Evolutionary conservation across 495 filamentous ascomycete species (phyloP).

Genomic region (Penicillium coffeae): DNA sequence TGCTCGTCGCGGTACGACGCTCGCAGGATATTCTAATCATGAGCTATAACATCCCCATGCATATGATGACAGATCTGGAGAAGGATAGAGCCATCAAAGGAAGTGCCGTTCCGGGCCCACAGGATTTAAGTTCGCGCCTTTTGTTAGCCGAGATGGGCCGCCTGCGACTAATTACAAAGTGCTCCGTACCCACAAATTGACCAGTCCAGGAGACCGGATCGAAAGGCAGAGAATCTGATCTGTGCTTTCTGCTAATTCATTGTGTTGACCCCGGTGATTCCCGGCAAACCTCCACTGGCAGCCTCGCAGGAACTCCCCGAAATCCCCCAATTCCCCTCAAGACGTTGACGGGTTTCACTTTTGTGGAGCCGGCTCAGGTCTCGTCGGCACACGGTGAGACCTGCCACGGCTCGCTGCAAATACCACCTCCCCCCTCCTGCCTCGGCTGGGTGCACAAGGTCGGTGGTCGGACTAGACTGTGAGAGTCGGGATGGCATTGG

Average conservation of each 20-base stretch:
- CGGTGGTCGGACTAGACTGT: neutral
- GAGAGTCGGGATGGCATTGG: slow-evolving; percentile 20
- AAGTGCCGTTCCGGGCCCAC: too few species aligned
- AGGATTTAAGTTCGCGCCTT: neutral
- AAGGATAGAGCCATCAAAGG: too few species aligned
- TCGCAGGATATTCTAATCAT: neutral
- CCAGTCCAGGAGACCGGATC: neutral
- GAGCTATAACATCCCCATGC: neutral
- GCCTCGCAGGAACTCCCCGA: too few species aligned
- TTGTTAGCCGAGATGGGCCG: neutral
- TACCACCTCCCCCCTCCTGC: too few species aligned
- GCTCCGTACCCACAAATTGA: too few species aligned
- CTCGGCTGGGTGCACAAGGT: neutral
- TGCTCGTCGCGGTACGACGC: neutral
- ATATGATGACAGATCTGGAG: neutral
- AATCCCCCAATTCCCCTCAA: too few species aligned
- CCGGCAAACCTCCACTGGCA: too few species aligned
- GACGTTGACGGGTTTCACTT: neutral
- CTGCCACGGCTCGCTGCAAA: too few species aligned
- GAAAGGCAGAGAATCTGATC: neutral
- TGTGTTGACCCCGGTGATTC: neutral
- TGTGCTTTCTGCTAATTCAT: neutral
- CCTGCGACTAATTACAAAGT: too few species aligned
- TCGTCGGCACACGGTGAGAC: neutral
- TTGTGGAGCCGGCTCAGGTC: neutral